Percentiles rank a stretch among this genome's conserved stretches.
Evolutionary conservation across 1,284 basidiomycete species (phyloP).

Genomic region (Gomphus bonarii): DNA sequence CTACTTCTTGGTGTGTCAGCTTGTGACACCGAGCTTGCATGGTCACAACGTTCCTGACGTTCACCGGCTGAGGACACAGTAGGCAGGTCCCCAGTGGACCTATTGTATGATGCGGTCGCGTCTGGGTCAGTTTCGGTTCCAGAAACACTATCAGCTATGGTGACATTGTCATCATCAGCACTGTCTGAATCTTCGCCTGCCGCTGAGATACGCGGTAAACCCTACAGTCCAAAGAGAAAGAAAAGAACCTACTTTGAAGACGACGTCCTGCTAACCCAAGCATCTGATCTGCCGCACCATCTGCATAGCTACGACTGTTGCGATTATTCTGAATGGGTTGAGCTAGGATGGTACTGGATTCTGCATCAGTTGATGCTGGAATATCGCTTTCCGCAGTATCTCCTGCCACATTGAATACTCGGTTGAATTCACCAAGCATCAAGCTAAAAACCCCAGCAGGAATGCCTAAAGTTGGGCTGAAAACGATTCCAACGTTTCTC

Average conservation of each 20-base stretch:
- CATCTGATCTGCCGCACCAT: constrained; percentile 67
- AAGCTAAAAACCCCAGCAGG: constrained; percentile 91
- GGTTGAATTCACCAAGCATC: constrained; percentile 86
- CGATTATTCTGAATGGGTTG: constrained; percentile 32
- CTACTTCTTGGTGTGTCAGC: constrained; percentile 13
- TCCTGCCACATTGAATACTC: constrained; percentile 70
- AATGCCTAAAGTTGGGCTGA: constrained; percentile 90
- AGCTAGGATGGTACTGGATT: constrained; percentile 24
- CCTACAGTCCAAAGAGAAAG: constrained; percentile 1
- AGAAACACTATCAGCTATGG: constrained; percentile 55
- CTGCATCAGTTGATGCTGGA: constrained; percentile 12
- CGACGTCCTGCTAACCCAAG: constrained; percentile 62
- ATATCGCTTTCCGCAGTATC: constrained; percentile 25
- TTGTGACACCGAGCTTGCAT: not conserved
- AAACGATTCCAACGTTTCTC: constrained; percentile 97
- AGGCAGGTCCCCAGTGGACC: constrained; percentile 15
- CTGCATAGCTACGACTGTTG: constrained; percentile 72
- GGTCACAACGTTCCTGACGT: constrained; percentile 1
- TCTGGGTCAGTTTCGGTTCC: constrained; percentile 48
- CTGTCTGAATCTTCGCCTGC: constrained; percentile 61
- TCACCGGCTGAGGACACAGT: constrained; percentile 1
- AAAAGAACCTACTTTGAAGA: constrained; percentile 40
- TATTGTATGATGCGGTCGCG: constrained; percentile 25
- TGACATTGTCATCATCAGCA: constrained; percentile 46
- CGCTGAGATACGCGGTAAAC: constrained; percentile 22